Conservation (phyloP, 2,329 filamentous ascomycete species). For the Basipetospora chlamydospora region DNA sequence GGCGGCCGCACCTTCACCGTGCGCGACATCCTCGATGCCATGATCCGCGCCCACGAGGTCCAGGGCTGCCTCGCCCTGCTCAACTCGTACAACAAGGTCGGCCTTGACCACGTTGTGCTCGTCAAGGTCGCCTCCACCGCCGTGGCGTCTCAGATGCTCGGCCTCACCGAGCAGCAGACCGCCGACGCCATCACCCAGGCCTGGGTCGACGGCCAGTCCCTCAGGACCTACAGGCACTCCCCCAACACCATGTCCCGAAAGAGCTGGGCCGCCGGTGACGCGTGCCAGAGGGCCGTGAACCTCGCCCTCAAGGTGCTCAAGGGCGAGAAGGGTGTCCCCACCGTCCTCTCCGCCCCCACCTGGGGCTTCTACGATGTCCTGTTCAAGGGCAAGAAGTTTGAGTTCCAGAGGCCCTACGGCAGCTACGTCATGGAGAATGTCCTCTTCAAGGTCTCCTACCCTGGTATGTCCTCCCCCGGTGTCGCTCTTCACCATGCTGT, state of each 20-base stretch:
- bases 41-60: conserved; percentile 99
- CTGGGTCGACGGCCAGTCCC: conserved; percentile 89
- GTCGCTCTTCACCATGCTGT: too few species aligned
- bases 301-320: conserved; percentile 79
- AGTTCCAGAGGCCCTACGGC: conserved; percentile 91
- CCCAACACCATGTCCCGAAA: conserved; percentile 99
- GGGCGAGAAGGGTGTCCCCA: conserved; percentile 83
- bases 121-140: conserved; percentile 96
- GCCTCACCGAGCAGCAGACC: conserved; percentile 77
- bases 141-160: conserved; percentile 90
- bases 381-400: conserved; percentile 90
- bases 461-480: conserved; percentile 46
- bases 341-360: conserved; percentile 77
- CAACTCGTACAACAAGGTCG: conserved; percentile 98
- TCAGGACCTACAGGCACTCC: conserved; percentile 92
- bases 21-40: conserved; percentile 82
- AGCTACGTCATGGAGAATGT: conserved; percentile 99
- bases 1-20: conserved; percentile 81
- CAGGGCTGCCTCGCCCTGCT: conserved; percentile 92
- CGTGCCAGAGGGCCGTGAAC: conserved; percentile 90
- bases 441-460: conserved; percentile 98
- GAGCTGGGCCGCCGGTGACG: conserved; percentile 97
- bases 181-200: conserved; percentile 93
- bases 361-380: conserved; percentile 99
- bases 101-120: conserved; percentile 90